Base-by-base conservation (phyloP, 805 yeast species). In the Jamesozyma spencerorum region DNA sequence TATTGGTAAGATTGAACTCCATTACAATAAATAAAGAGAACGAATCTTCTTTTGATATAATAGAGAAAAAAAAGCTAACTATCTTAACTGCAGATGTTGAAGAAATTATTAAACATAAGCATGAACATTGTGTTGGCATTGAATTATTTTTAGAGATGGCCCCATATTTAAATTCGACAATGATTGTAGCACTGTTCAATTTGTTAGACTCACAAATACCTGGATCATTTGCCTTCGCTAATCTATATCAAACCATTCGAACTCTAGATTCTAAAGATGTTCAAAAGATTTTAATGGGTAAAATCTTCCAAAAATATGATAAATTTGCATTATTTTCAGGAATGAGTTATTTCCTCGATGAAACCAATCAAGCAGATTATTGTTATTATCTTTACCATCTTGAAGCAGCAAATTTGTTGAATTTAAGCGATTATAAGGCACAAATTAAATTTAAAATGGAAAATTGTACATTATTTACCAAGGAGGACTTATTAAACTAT, bases 1-100 rank as follows among this genome's bases (percentile, higher is more conserved):
- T 87, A 13, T 62, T 79, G 32, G 49, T 70, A 15, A 73, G 55
- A 39, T 43, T 66, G 27, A 61, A 59, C 36, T 58, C 57, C 5
- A 20, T 31, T 4, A 5, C 24, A 19, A 22, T 20, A 5, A 12
- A 34, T 29, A 27, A n/a, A 18, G 22, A 14, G 2, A 11, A 10
- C 2, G 15, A 18, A 10, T 2, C 12, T 5, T 8, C 32, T 6
- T 5, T 29, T 7, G 37, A 17, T 28, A 43, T 13, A 18, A 40
- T 42, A 15, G 47, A 45, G n/a, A 37, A 37, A 26, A 42, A 62
- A 64, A 40, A 69, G 34, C 38, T 22, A 8, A 33, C 36, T 13
- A 44, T 52, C 3, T 36, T 60, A 5, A 41, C 45, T 7, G 42
- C 43, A 5, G 58, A 59, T 38, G 30, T 57, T 6, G 44, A 49